Conservation (phyloP, 495 filamentous ascomycete genomes). For the Hypoxylon trugodes region DNA sequence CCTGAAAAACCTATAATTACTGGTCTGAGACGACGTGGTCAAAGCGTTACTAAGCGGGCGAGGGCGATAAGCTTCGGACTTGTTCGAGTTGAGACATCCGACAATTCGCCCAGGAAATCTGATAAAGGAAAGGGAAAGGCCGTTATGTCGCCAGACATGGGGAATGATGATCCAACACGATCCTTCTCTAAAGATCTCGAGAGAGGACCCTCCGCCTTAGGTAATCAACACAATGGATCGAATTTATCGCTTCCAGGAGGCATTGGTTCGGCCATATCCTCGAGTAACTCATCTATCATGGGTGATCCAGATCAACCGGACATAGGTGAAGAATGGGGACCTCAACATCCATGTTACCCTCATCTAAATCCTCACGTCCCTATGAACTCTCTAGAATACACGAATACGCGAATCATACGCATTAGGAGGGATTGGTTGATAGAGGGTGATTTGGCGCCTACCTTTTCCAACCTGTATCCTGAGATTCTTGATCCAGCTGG, state of each 20-base stretch:
- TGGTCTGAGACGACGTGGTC: slow-evolving; percentile 41
- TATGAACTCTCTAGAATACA: slow-evolving; percentile 72
- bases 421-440: slow-evolving; percentile 91
- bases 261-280: slow-evolving; percentile 60
- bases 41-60: slow-evolving; percentile 44
- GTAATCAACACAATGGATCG: slow-evolving; percentile 47
- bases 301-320: slow-evolving; percentile 61
- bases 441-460: slow-evolving; percentile 88
- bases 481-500: slow-evolving; percentile 89
- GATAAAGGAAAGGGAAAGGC: slow-evolving; percentile 59
- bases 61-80: slow-evolving; percentile 48
- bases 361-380: slow-evolving; percentile 94
- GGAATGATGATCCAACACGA: slow-evolving; percentile 35
- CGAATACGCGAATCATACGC: slow-evolving; percentile 86
- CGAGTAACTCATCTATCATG: slow-evolving; percentile 61
- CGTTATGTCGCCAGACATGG: slow-evolving; percentile 50
- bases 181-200: slow-evolving; percentile 61
- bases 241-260: slow-evolving; percentile 50
- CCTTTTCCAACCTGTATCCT: slow-evolving; percentile 92
- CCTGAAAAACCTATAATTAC: slow-evolving; percentile 21
- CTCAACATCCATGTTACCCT: slow-evolving; percentile 88
- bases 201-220: slow-evolving; percentile 50
- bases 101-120: slow-evolving; percentile 36
- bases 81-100: slow-evolving; percentile 31
- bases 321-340: slow-evolving; percentile 77